Evolutionary conservation across 257 asterid species (phyloP), one percentile per base, ranked within the genome.

Genomic region (Solanum medicagineum): DNA sequence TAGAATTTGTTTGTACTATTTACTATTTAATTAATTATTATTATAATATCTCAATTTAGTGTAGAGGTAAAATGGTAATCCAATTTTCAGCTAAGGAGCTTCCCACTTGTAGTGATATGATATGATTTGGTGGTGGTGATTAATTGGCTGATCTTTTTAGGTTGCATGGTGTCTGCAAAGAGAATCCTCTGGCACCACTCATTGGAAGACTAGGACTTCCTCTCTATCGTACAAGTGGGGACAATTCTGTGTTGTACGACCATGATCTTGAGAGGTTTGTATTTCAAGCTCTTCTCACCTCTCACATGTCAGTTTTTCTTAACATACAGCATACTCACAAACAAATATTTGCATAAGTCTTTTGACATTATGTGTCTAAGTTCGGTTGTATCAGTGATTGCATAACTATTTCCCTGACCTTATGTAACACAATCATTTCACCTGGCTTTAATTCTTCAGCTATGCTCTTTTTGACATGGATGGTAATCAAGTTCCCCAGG

Each of bases 141-240:
- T 65, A 12, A 73, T 88, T 66, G 54, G 62, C 47, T 56, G 16
- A 62, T 80, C 77, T 79, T 80, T 81, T 86, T 90, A 97, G 99
- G 98, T 92, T 97, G 85, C 98, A 97, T 89, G 99, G 99, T 62
- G 98, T 94, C 84, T 92, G 97, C 94, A 91, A 94, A 81, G 98
- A 97, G 88, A 97, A 97, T 89, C 99, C 99, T 10, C 88, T 97
- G 88, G 98, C 99, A 81, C 90, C 97, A 42, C 89, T 97, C 65
- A 97, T 97, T 68, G 97, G 98, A 84, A 92, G 97, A 89, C 88
- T 97, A 87, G 99, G 99, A 83, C 87, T 97, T 54, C 99, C 99
- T 40, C 98, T 97, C 63, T 97, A 97, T 83, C 98, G 99, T 10
- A 97, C 99, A 9, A 95, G 99, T 53, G 99, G 97, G 57, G 98